Evolutionary conservation across 2,329 filamentous ascomycete genomes (phyloP), one percentile per base, ranked within the genome.

Genomic region (Fusarium sp.): DNA sequence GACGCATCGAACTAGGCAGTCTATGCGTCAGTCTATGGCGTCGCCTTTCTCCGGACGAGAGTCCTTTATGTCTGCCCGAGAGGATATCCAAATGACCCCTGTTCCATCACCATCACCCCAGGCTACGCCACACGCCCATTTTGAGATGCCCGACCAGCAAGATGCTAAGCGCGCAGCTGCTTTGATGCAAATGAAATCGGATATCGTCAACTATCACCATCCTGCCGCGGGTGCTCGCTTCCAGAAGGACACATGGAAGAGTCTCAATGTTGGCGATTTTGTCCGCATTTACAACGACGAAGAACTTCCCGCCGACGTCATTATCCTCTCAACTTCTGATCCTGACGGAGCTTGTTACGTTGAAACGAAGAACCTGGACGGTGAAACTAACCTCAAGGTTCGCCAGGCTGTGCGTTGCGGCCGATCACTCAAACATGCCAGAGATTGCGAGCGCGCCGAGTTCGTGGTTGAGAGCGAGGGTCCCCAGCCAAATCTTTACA

Each of bases 311-410:
- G 95, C 96, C 49, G 96, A 99, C 80, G 85, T 99, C 48, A 91
- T 98, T 49, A 92, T 99, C 45, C 82, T 99, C 25, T 93, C 96
- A 4, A 98, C 96, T 1, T 97, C 96, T 4, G 96, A 98, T 74
- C 87, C 92, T 1, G 96, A 99, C 74, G 96, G 96, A 53, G 93
- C 93, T 40, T 99, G 96, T 80, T 99, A 98, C 75, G 92, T 99
- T 23, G 96, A 99, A 81, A 99, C 96, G 4, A 99, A 98, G 84
- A 98, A 97, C 78, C 79, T 99, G 83, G 96, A 99, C 76, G 96
- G 96, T 53, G 96, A 99, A 82, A 99, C 96, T 4, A 99, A 99
- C 75, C 83, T 99, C 68, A 99, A 99, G 81, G 94, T 98, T 66
- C 92, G 96, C 63, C 93, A 95, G 76, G 93, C 96, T 21, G 86